phyloP scores from a whole-genome alignment of 1,284 basidiomycete genomes.

The Boletellus deceptivus region DNA sequence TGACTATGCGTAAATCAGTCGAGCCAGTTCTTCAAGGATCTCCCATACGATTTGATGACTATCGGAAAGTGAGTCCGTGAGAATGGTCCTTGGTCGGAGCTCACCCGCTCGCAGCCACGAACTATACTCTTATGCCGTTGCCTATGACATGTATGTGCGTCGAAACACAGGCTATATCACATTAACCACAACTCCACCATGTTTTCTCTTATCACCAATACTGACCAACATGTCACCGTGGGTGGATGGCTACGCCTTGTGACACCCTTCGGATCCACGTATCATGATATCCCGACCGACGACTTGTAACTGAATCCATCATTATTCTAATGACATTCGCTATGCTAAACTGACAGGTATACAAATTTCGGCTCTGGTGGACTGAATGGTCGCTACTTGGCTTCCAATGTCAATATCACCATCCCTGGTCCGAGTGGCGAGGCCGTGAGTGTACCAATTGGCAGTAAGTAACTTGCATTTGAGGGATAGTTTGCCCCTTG shows the following conservation, averaged over 20 bases:
- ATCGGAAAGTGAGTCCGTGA: slow-evolving; percentile 70
- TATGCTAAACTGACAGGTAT: slow-evolving; percentile 42
- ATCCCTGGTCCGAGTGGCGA: slow-evolving; percentile 45
- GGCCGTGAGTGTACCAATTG: slow-evolving; percentile 48
- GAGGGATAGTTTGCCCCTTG: too few species aligned
- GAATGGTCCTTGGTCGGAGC: neutral
- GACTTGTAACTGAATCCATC: too few species aligned
- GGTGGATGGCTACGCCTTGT: too few species aligned
- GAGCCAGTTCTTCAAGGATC: slow-evolving; percentile 67
- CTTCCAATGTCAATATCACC: slow-evolving; percentile 85
- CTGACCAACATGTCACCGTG: too few species aligned
- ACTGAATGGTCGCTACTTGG: slow-evolving; percentile 66
- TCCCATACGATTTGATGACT: slow-evolving; percentile 81
- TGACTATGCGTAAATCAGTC: slow-evolving; percentile 39
- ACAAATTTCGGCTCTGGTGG: slow-evolving; percentile 72
- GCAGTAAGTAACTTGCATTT: too few species aligned
- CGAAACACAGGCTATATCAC: neutral
- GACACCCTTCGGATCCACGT: too few species aligned
- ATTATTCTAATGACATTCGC: too few species aligned
- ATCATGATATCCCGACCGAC: too few species aligned
- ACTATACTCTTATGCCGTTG: slow-evolving; percentile 75
- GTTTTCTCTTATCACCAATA: too few species aligned
- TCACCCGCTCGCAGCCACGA: slow-evolving; percentile 59
- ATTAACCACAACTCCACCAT: slow-evolving; percentile 8
- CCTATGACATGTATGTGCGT: slow-evolving; percentile 66